These are phyloP conservation scores for Trichoderma guizhouense DNA, from an alignment of 2,329 filamentous ascomycete species.

Conservation along the genomic window DNA sequence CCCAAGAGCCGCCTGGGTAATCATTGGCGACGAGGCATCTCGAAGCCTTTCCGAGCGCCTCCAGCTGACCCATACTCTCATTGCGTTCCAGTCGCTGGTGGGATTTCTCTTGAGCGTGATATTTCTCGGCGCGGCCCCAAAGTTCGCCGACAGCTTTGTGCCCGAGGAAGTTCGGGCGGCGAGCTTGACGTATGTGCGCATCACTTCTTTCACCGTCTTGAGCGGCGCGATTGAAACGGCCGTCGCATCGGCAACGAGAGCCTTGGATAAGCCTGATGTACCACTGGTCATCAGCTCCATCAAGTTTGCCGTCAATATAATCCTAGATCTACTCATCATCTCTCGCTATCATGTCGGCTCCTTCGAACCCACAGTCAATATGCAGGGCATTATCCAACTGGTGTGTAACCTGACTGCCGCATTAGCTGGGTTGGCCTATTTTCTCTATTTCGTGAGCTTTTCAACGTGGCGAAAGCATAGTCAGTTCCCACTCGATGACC, in stretches of 20 bases:
- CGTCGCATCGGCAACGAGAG: conserved; percentile 58
- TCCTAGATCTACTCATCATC: conserved; percentile 63
- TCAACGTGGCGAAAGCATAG: conserved; percentile 17
- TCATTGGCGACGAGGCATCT: conserved; percentile 63
- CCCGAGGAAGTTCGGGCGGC: conserved; percentile 53
- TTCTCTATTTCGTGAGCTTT: conserved; percentile 44
- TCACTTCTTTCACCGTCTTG: conserved; percentile 60
- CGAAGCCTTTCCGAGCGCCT: conserved; percentile 51
- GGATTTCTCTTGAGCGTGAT: conserved; percentile 58
- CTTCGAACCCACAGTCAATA: conserved; percentile 56
- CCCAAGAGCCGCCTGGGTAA: conserved; percentile 63
- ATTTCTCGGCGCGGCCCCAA: conserved; percentile 52
- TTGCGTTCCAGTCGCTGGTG: conserved; percentile 57
- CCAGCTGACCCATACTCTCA: conserved; percentile 58
- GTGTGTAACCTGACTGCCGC: conserved; percentile 57
- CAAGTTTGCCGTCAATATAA: conserved; percentile 64
- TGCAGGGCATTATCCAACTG: conserved; percentile 61
- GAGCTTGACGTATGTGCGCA: conserved; percentile 62
- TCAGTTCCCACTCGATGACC: neutral
- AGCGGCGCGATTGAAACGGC: conserved; percentile 62
- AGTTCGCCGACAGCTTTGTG: conserved; percentile 60
- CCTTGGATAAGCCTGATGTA: conserved; percentile 67
- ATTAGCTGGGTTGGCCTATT: conserved; percentile 56
- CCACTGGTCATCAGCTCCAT: conserved; percentile 61
- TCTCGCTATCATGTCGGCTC: conserved; percentile 60